These are phyloP conservation scores for Boletus rubescentipes DNA, from an alignment of 768 basidiomycete species.

Conservation along the genomic window DNA sequence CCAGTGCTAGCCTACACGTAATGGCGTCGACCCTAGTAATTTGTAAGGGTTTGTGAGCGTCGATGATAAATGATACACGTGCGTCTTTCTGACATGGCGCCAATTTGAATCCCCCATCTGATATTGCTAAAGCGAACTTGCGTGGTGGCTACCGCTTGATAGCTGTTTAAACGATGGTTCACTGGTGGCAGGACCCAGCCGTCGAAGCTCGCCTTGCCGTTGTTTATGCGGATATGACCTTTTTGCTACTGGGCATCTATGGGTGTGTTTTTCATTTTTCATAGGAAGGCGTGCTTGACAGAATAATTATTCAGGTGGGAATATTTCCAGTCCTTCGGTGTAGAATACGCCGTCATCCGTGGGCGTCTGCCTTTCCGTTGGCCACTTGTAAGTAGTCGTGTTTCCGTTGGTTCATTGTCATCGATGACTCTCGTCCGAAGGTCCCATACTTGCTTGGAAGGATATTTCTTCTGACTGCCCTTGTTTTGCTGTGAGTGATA, in stretches of 20 bases:
- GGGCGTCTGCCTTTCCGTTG: conserved; percentile 23
- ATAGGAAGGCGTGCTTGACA: not conserved
- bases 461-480: conserved; percentile 4
- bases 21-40: no score
- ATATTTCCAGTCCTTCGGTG: conserved; percentile 14
- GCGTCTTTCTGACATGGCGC: no score
- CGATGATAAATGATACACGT: no score
- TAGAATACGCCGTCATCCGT: conserved; percentile 25
- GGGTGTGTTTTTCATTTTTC: conserved; percentile 8
- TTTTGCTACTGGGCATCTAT: conserved; percentile 18
- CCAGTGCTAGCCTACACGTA: no score
- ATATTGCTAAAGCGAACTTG: not conserved
- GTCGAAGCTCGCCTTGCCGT: not conserved
- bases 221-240: not conserved
- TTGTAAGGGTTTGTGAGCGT: no score
- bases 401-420: not conserved
- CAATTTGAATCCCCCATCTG: not conserved
- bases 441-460: conserved; percentile 28
- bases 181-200: conserved; percentile 17
- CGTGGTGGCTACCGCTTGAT: no score
- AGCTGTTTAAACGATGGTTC: conserved; percentile 11
- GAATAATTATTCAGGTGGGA: conserved; percentile 21
- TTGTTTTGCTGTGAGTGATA: conserved; percentile 18
- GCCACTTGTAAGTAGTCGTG: conserved; percentile 20
- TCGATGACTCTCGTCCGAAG: conserved; percentile 1